Conservation (phyloP, 2,329 filamentous ascomycete genomes). For the Whalleya microplaca region DNA sequence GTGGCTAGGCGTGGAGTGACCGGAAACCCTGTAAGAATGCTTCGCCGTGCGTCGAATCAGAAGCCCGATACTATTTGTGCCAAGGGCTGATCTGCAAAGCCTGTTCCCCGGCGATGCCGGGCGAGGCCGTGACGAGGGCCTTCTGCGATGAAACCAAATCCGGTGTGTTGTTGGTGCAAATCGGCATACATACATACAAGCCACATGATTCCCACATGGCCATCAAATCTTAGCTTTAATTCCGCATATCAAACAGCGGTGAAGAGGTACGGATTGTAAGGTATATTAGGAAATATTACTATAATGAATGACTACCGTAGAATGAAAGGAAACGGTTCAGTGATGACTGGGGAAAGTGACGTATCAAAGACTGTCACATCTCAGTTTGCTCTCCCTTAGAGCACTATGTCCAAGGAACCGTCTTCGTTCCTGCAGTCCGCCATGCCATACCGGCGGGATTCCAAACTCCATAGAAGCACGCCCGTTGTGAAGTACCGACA, state of each 20-base stretch:
- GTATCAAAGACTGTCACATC: neutral
- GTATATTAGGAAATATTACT: neutral
- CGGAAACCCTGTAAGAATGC: too few species aligned
- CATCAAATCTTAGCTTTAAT: too few species aligned
- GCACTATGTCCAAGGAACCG: slow-evolving; percentile 29
- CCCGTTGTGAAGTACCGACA: slow-evolving; percentile 35
- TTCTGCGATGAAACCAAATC: too few species aligned
- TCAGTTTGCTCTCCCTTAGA: slow-evolving; percentile 9
- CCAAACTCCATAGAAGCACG: slow-evolving; percentile 34
- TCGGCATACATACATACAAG: too few species aligned
- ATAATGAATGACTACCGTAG: neutral
- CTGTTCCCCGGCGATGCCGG: too few species aligned
- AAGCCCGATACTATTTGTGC: too few species aligned
- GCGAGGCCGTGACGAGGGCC: too few species aligned
- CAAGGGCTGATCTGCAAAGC: too few species aligned
- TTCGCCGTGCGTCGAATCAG: too few species aligned
- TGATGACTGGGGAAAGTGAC: neutral
- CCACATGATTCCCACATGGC: too few species aligned
- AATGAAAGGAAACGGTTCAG: neutral
- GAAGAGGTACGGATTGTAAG: neutral
- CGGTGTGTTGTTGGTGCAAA: too few species aligned
- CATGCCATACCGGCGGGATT: slow-evolving; percentile 34
- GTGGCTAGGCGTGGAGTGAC: too few species aligned
- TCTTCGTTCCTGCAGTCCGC: slow-evolving; percentile 31
- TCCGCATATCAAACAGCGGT: neutral